A percentile compares a stretch with the other conserved stretches of the same genome.
Conservation (phyloP, 2,329 filamentous ascomycete species). For the Lachnellula occidentalis region DNA sequence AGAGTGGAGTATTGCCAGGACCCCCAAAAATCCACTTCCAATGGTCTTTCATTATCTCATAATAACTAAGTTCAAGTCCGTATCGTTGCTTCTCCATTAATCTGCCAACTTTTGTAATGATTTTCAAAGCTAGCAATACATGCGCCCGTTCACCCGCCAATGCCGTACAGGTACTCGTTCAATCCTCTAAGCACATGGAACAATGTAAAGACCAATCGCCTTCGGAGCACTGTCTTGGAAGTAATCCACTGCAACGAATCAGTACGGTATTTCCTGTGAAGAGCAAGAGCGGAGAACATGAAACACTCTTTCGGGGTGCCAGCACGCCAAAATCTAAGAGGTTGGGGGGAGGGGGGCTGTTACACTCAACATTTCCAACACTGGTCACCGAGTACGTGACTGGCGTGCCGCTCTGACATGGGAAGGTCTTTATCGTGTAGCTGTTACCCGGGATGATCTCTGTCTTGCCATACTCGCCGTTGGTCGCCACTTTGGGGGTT, state of each 20-base stretch:
- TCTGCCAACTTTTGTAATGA: not conserved
- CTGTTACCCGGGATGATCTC: conserved; percentile 27
- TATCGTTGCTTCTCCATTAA: not conserved
- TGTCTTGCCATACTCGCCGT: conserved; percentile 22
- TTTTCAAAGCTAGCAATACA: not conserved
- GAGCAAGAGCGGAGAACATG: too few species aligned
- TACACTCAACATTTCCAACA: conserved; percentile 17
- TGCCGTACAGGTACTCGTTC: not conserved
- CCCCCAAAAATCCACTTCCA: too few species aligned
- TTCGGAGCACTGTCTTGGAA: conserved; percentile 20
- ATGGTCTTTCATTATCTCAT: not conserved
- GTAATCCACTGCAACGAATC: conserved; percentile 16
- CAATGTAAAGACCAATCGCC: conserved; percentile 27
- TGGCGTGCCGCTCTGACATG: conserved; percentile 18
- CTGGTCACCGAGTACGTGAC: conserved; percentile 17
- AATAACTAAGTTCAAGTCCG: not conserved
- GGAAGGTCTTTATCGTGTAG: conserved; percentile 26
- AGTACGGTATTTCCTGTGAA: too few species aligned
- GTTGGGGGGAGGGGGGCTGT: too few species aligned
- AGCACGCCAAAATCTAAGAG: too few species aligned
- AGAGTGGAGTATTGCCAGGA: too few species aligned
- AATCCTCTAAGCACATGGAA: conserved; percentile 21
- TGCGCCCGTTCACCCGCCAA: not conserved
- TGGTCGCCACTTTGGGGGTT: conserved; percentile 17
- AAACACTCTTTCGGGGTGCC: too few species aligned